phyloP scores from a whole-genome alignment of 108 stramenopile genomes.

The Mediolabrus comicus region DNA sequence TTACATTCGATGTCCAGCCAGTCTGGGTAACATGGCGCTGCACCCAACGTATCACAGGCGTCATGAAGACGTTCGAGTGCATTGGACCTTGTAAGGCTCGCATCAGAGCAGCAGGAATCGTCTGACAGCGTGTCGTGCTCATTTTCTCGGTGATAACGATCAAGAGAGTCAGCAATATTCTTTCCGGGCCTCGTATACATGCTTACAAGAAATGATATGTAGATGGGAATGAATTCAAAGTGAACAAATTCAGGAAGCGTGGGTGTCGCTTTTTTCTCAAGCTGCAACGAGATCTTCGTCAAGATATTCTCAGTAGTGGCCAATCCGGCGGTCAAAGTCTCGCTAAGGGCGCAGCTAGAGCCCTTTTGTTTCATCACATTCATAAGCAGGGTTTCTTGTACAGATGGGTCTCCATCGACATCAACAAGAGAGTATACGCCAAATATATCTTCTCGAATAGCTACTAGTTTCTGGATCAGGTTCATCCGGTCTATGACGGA shows the following conservation, averaged over 20 bases:
- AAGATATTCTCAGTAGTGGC: constrained; percentile 13
- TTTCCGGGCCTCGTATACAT: constrained; percentile 57
- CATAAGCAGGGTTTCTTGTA: constrained; percentile 8
- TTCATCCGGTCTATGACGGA: constrained; percentile 6
- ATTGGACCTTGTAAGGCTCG: constrained; percentile 17
- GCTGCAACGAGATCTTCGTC: background rate
- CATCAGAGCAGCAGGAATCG: constrained; percentile 34
- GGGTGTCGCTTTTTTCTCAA: constrained; percentile 2
- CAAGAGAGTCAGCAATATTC: constrained; percentile 24
- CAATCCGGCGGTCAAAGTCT: constrained; percentile 39
- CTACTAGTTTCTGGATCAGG: constrained; percentile 18
- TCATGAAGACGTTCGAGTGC: constrained; percentile 53
- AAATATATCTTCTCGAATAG: constrained; percentile 40
- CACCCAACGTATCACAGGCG: constrained; percentile 62
- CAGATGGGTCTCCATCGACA: background rate
- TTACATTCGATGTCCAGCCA: constrained; percentile 69
- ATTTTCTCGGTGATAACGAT: constrained; percentile 14
- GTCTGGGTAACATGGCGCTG: constrained; percentile 78
- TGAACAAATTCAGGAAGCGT: constrained; percentile 32
- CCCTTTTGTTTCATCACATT: constrained; percentile 1
- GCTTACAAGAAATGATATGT: constrained; percentile 57
- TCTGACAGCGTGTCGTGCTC: constrained; percentile 15
- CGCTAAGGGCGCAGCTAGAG: constrained; percentile 35
- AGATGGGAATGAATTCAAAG: constrained; percentile 51
- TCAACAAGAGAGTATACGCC: constrained; percentile 30